phyloP scores from a whole-genome alignment of 805 yeast genomes.

The Monosporozyma unispora region DNA sequence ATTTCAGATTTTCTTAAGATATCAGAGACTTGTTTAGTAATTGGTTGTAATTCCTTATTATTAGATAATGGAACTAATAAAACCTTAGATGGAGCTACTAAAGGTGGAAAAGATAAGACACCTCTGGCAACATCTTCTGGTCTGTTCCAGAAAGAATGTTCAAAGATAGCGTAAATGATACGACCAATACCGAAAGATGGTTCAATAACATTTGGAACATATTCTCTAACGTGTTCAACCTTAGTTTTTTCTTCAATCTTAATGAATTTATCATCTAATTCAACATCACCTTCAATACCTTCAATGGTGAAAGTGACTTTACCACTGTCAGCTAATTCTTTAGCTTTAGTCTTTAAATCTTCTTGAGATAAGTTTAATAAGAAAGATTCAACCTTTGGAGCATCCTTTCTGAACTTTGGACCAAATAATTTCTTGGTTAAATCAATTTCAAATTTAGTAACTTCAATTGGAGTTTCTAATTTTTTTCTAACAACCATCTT shows the following conservation, averaged over 20 bases:
- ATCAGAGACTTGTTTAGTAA: conserved; percentile 59
- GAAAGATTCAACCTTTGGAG: conserved; percentile 83
- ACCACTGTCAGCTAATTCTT: conserved; percentile 52
- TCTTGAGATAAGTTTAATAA: conserved; percentile 68
- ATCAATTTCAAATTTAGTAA: conserved; percentile 76
- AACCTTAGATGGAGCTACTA: conserved; percentile 96
- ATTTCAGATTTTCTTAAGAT: conserved; percentile 71
- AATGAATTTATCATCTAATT: conserved; percentile 63
- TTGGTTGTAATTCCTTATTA: conserved; percentile 70
- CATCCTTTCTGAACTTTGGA: conserved; percentile 95
- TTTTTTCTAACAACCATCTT: conserved; percentile 90
- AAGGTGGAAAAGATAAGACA: conserved; percentile 86
- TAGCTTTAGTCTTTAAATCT: conserved; percentile 68
- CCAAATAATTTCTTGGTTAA: conserved; percentile 94
- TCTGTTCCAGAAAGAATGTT: conserved; percentile 92
- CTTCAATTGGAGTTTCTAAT: conserved; percentile 72
- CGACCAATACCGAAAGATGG: conserved; percentile 99
- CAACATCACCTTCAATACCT: conserved; percentile 57
- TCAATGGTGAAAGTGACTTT: conserved; percentile 59
- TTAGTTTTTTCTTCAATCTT: conserved; percentile 68
- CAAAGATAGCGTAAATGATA: conserved; percentile 84
- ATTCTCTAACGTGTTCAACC: conserved; percentile 89
- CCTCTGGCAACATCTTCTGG: conserved; percentile 84
- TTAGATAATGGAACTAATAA: conserved; percentile 88
- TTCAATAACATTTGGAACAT: conserved; percentile 93